phyloP scores from a whole-genome alignment of 139 green algal species.

The Axilococcus clingmanii region DNA sequence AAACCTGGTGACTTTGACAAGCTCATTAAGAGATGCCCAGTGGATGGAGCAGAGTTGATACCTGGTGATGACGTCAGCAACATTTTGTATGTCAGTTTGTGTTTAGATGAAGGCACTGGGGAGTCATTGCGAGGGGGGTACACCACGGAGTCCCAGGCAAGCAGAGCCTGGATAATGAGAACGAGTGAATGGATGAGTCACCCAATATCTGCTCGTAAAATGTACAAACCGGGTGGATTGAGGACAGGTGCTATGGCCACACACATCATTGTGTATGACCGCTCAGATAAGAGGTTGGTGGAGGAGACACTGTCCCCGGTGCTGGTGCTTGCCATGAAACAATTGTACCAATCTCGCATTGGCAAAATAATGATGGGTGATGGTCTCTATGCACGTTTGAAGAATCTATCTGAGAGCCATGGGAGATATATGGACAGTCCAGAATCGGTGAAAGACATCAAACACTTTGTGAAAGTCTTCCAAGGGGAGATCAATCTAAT shows the following conservation, averaged over 20 bases:
- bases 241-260: conserved; percentile 11
- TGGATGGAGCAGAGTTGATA: conserved; percentile 31
- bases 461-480: conserved; percentile 23
- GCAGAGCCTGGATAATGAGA: conserved; percentile 32
- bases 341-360: conserved; percentile 30
- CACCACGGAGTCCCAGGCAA: conserved; percentile 26
- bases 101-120: neutral
- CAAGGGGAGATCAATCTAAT: conserved; percentile 20
- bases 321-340: conserved; percentile 34
- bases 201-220: conserved; percentile 7
- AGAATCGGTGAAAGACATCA: conserved; percentile 17
- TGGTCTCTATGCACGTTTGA: conserved; percentile 4
- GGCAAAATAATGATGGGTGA: conserved; percentile 22
- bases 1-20: conserved; percentile 1
- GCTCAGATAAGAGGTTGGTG: conserved; percentile 20
- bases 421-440: neutral
- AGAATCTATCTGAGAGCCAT: neutral
- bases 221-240: conserved; percentile 8
- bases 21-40: conserved; percentile 20
- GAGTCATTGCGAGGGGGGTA: conserved; percentile 20
- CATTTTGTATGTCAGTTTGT: conserved; percentile 37
- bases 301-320: conserved; percentile 26
- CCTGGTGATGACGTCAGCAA: conserved; percentile 25
- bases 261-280: conserved; percentile 38
- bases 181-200: conserved; percentile 38